These are phyloP conservation scores for Ambrosia trifida DNA, from an alignment of 129 eudicot species.

Conservation along the genomic window DNA sequence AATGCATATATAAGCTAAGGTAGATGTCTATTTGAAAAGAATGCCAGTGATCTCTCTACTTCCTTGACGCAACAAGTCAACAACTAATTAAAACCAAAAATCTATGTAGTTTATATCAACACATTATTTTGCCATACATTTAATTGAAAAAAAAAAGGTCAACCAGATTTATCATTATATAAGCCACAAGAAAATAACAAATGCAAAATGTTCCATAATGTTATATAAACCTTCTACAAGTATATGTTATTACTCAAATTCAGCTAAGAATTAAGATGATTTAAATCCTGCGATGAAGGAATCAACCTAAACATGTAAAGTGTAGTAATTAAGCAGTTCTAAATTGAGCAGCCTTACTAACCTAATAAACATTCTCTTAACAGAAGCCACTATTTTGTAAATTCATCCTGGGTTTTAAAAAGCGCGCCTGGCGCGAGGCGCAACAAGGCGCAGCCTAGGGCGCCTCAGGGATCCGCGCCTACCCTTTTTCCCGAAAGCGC, in stretches of 20 bases:
- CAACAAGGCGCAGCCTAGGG: too few species aligned
- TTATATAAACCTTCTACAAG: conserved; percentile 15
- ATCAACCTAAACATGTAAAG: background rate
- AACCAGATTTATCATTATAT: conserved; percentile 11
- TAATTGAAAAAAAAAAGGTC: conserved; percentile 8
- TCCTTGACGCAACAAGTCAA: conserved; percentile 8
- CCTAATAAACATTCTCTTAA: background rate
- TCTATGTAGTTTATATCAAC: conserved; percentile 2
- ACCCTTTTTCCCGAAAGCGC: too few species aligned
- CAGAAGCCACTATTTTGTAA: conserved; percentile 1
- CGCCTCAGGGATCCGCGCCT: too few species aligned
- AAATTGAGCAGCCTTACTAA: background rate
- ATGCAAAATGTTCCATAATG: background rate
- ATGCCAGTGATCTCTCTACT: conserved; percentile 7
- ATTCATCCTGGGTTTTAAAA: too few species aligned
- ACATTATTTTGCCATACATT: background rate
- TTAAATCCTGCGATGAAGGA: background rate
- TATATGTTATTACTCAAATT: background rate
- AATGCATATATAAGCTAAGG: conserved; percentile 3
- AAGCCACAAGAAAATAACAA: conserved; percentile 15
- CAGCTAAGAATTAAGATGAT: background rate
- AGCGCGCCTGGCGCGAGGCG: too few species aligned
- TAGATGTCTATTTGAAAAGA: background rate
- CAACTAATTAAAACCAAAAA: background rate
- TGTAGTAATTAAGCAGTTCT: conserved; percentile 2